A percentile compares a stretch with the other conserved stretches of the same genome.
Evolutionary conservation across 768 basidiomycete species (phyloP).

Genomic region (Calvatia gigantea): DNA sequence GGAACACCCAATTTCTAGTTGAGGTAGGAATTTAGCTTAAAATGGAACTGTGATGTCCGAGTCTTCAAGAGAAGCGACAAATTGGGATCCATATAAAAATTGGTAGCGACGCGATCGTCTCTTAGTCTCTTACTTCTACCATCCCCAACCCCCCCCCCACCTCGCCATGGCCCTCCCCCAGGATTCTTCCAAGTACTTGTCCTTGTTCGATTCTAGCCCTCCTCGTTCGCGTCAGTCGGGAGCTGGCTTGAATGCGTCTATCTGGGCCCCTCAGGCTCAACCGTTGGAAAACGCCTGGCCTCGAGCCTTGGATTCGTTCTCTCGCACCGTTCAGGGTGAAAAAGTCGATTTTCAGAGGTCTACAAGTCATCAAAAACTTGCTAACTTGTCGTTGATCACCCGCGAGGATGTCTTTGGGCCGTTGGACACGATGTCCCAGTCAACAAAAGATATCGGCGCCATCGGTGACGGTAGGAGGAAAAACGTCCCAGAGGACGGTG

Average conservation of each 20-base stretch:
- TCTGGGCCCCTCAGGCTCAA: conserved; percentile 83
- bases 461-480: conserved; percentile 80
- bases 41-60: conserved; percentile 28
- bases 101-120: conserved; percentile 23
- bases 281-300: conserved; percentile 68
- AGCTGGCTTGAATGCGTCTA: conserved; percentile 48
- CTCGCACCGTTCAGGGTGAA: conserved; percentile 44
- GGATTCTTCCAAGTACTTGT: conserved; percentile 30
- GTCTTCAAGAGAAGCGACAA: conserved; percentile 30
- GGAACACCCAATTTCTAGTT: conserved; percentile 15
- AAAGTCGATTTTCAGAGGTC: conserved; percentile 22
- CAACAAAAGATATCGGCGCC: conserved; percentile 56
- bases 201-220: conserved; percentile 38
- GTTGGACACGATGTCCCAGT: conserved; percentile 27
- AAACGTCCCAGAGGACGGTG: conserved; percentile 51
- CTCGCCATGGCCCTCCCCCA: conserved; percentile 29
- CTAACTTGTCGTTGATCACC: conserved; percentile 28
- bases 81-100: conserved; percentile 31
- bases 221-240: conserved; percentile 35
- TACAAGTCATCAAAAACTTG: conserved; percentile 13
- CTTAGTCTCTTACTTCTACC: conserved; percentile 43
- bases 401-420: conserved; percentile 70
- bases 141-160: conserved; percentile 21
- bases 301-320: conserved; percentile 57
- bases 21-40: conserved; percentile 31